phyloP scores from a whole-genome alignment of 768 basidiomycete species.

The Rhodotorula kratochvilovae region DNA sequence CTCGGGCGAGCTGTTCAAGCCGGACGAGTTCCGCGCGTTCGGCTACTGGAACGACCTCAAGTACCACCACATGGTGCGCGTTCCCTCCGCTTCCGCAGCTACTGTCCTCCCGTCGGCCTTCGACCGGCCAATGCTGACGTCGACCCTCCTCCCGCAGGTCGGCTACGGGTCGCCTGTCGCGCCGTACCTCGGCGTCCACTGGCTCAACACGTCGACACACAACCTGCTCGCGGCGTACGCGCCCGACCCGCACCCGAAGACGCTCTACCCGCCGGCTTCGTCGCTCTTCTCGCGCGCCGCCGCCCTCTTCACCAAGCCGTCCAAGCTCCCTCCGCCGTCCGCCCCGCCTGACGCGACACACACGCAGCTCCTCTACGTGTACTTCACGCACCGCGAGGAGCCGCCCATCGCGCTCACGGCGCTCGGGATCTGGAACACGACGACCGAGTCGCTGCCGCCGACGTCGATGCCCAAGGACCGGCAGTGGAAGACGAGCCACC shows the following conservation, averaged over 20 bases:
- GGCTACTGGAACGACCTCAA: slow-evolving; percentile 32
- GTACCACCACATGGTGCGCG: neutral
- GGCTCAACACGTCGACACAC: slow-evolving; percentile 46
- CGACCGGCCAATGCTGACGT: neutral
- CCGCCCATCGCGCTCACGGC: slow-evolving; percentile 49
- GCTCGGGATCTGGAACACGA: slow-evolving; percentile 50
- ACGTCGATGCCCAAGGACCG: slow-evolving; percentile 36
- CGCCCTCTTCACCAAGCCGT: neutral
- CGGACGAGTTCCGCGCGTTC: slow-evolving; percentile 25
- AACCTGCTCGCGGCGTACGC: slow-evolving; percentile 25
- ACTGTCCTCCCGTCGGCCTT: too few species aligned
- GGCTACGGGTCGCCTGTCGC: slow-evolving; percentile 47
- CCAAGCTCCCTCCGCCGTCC: slow-evolving; percentile 46
- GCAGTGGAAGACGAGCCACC: slow-evolving; percentile 49
- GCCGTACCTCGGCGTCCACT: slow-evolving; percentile 49
- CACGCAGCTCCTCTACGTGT: slow-evolving; percentile 48
- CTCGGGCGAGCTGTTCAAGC: slow-evolving; percentile 22
- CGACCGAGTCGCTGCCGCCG: slow-evolving; percentile 38
- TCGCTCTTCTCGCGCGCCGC: neutral
- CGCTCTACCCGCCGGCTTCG: neutral
- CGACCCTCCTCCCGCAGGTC: slow-evolving; percentile 21
- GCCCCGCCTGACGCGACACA: slow-evolving; percentile 50
- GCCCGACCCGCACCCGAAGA: slow-evolving; percentile 20
- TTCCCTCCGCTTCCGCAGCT: too few species aligned
- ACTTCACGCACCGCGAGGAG: slow-evolving; percentile 51